phyloP scores from a whole-genome alignment of 495 filamentous ascomycete genomes.

The Aspergillus olivimuriae region DNA sequence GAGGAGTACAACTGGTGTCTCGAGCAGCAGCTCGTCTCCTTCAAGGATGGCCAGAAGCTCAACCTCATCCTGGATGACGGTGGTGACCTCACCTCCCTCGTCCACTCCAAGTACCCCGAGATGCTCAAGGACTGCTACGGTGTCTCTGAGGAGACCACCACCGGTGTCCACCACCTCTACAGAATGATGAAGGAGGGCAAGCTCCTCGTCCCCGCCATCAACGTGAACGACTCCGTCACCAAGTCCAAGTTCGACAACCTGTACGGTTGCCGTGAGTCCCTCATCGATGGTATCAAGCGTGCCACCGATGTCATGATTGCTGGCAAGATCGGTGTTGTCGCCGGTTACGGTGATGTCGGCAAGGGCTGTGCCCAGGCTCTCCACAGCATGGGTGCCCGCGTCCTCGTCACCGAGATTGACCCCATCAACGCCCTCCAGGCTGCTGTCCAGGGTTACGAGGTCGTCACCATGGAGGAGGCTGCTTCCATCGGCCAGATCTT shows the following conservation, averaged over 20 bases:
- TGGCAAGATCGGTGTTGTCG: conserved; percentile 95
- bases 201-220: conserved; percentile 93
- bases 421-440: conserved; percentile 99
- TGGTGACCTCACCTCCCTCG: conserved; percentile 92
- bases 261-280: conserved; percentile 97
- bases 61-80: conserved; percentile 99
- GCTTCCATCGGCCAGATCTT: conserved; percentile 88
- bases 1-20: conserved; percentile 99
- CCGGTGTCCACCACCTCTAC: conserved; percentile 99
- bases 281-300: conserved; percentile 99
- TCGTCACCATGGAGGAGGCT: conserved; percentile 96
- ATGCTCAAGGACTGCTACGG: conserved; percentile 96
- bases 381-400: conserved; percentile 93
- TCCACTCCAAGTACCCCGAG: conserved; percentile 97
- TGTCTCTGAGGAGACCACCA: conserved; percentile 99
- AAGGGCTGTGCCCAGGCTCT: conserved; percentile 98
- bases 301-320: conserved; percentile 99
- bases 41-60: conserved; percentile 93
- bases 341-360: conserved; percentile 97
- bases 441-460: conserved; percentile 93
- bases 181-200: conserved; percentile 88
- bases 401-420: conserved; percentile 94
- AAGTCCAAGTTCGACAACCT: conserved; percentile 99
- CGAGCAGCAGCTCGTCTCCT: conserved; percentile 93
- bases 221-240: conserved; percentile 98